Percentiles rank a stretch among this genome's conserved stretches.
phyloP scores from a whole-genome alignment of 2,329 filamentous ascomycete species.

The Colletotrichum caudatum region DNA sequence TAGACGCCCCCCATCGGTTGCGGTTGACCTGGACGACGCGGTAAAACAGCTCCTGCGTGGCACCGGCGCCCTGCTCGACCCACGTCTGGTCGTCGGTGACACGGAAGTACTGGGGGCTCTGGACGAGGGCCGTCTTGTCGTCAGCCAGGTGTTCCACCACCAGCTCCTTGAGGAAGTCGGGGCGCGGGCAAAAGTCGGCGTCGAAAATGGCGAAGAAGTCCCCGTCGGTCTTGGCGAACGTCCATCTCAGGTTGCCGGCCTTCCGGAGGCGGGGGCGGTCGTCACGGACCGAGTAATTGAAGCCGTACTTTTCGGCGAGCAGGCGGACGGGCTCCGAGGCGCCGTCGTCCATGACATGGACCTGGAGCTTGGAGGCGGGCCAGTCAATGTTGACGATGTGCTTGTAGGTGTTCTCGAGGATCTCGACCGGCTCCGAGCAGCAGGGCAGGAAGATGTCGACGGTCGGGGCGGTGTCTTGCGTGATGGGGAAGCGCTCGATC shows the following conservation, averaged over 20 bases:
- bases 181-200: constrained; percentile 57
- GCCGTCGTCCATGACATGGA: constrained; percentile 57
- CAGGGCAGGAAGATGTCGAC: constrained; percentile 57
- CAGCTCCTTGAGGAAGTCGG: constrained; percentile 55
- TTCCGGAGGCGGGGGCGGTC: constrained; percentile 57
- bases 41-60: constrained; percentile 57
- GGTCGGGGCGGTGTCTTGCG: constrained; percentile 50
- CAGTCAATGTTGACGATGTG: constrained; percentile 52
- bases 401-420: constrained; percentile 54
- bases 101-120: constrained; percentile 58
- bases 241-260: constrained; percentile 57
- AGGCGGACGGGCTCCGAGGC: constrained; percentile 48
- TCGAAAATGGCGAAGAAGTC: constrained; percentile 59
- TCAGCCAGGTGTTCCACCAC: constrained; percentile 55
- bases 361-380: constrained; percentile 51
- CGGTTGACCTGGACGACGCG: constrained; percentile 57
- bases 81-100: constrained; percentile 55
- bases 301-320: constrained; percentile 51
- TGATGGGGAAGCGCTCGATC: constrained; percentile 50
- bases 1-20: constrained; percentile 55
- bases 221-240: constrained; percentile 53
- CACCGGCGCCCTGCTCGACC: constrained; percentile 58
- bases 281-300: constrained; percentile 55
- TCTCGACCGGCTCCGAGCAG: constrained; percentile 56
- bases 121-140: constrained; percentile 54